Percentiles rank a stretch among this genome's conserved stretches.
Evolutionary conservation across 371 early-diverging fungal species (phyloP).

Genomic region (Rhizomucor miehei): DNA sequence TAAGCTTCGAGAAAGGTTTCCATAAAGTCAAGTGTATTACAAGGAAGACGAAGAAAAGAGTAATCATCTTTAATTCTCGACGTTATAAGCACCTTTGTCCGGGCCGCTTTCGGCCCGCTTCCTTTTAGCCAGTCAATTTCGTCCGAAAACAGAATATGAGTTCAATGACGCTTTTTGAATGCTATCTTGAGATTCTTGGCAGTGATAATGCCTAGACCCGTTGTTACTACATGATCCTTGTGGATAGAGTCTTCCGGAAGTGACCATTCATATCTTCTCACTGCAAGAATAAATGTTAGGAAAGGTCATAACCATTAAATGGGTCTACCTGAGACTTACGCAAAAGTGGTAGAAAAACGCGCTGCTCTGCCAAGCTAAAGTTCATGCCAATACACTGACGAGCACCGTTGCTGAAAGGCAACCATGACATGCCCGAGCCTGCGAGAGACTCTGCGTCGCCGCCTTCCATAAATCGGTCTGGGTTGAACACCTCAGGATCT

Average conservation of each 20-base stretch:
- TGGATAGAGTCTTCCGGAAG: slow-evolving; percentile 20
- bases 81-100: too few species aligned
- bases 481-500: slow-evolving; percentile 17
- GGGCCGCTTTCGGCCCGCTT: too few species aligned
- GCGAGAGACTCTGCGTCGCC: slow-evolving; percentile 6
- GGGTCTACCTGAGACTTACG: slow-evolving; percentile 8
- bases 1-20: too few species aligned
- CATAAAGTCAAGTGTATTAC: too few species aligned
- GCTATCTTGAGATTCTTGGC: not conserved
- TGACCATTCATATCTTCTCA: slow-evolving; percentile 19
- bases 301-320: not conserved
- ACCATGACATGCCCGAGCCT: slow-evolving; percentile 6
- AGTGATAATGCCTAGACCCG: not conserved
- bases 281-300: not conserved
- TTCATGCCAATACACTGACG: slow-evolving; percentile 50
- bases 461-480: slow-evolving; percentile 16
- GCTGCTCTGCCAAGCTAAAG: slow-evolving; percentile 23
- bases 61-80: too few species aligned
- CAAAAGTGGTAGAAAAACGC: slow-evolving; percentile 37
- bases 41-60: too few species aligned
- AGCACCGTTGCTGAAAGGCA: slow-evolving; percentile 17
- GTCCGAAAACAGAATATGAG: too few species aligned
- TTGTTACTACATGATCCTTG: slow-evolving; percentile 4
- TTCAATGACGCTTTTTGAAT: too few species aligned
- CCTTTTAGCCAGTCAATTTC: too few species aligned